Base-by-base conservation (phyloP, 441 rosid genomes). In the Iberis amara region DNA sequence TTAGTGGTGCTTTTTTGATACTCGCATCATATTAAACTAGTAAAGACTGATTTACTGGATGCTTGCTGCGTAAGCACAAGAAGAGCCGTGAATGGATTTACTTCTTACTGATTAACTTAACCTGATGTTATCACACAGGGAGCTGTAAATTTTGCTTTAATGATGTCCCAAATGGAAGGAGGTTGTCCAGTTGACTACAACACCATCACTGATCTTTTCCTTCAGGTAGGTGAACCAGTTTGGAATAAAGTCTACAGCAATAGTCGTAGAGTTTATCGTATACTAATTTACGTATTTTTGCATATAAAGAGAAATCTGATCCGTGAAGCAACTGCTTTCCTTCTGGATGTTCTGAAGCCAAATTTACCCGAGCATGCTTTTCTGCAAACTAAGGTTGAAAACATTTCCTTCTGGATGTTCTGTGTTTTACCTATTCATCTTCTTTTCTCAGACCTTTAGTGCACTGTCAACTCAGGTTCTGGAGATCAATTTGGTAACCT, bases 151-250 rank as follows among this genome's bases (percentile, higher is more conserved):
- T 94, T 94, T 79, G 96, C 98, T 40, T 67, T 94, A 70, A 94
- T 94, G 98, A 94, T 94, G 99, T 87, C 99, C 48, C 98, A 94
- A 88, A 94, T 94, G 98, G 99, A 90, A 72, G 99, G 96, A 53
- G 99, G 98, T 31, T 90, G 96, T 62, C 99, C 98, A 12, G 76
- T 94, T 68, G 99, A 90, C 67, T 94, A 87, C 76, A 94, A 90
- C 46, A 94, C 98, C 27, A 88, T 94, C 30, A 90, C 99, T 15
- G 99, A 94, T 80, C 95, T 94, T 52, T 94, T 94, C 61, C 98
- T 94, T 69, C 99, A 94, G 96, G 99, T 90, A 47, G 66, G 48
- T 21, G 38, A 39, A 52, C 14, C 31, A 27, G 35, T 28, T n/a
- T 24, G 27, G 46, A 13, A 26, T 53, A 10, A 8, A 42, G 51